A percentile compares a stretch with the other conserved stretches of the same genome.
Evolutionary conservation across 805 yeast genomes (phyloP).

Genomic region (Maudiozyma pseudohumilis): DNA sequence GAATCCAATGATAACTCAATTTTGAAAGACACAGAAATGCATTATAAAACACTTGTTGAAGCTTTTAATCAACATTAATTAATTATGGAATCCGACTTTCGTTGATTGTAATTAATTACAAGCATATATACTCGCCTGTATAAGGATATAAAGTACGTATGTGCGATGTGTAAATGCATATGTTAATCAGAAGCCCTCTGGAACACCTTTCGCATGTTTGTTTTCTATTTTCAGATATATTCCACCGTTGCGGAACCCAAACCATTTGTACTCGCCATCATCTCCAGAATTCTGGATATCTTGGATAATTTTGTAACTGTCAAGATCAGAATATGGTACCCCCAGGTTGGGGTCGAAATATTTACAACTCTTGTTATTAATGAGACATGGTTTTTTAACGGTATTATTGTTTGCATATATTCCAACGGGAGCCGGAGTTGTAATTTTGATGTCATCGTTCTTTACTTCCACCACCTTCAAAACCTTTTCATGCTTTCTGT

Average conservation of each 20-base stretch:
- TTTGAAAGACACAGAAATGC: constrained; percentile 24
- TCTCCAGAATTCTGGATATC: constrained; percentile 40
- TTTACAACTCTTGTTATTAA: constrained; percentile 58
- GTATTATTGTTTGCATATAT: constrained; percentile 56
- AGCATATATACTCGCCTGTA: too few relatives aligned
- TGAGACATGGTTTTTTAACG: constrained; percentile 54
- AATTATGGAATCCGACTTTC: neutral
- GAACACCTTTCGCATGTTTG: constrained; percentile 77
- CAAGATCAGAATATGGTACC: constrained; percentile 75
- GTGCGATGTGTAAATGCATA: neutral
- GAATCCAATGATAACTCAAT: constrained; percentile 12
- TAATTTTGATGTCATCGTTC: constrained; percentile 40
- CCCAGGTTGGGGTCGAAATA: constrained; percentile 86
- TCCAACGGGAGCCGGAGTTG: constrained; percentile 67
- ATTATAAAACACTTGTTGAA: constrained; percentile 23
- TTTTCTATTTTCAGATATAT: constrained; percentile 34
- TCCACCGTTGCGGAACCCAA: constrained; percentile 40
- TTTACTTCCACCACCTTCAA: constrained; percentile 38
- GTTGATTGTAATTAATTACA: too few relatives aligned
- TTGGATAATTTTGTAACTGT: constrained; percentile 60
- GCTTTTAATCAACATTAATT: constrained; percentile 21
- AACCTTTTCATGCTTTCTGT: constrained; percentile 32
- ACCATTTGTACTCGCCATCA: constrained; percentile 40
- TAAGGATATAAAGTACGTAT: neutral
- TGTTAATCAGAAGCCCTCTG: constrained; percentile 57